Conservation (phyloP, 495 filamentous ascomycete species). For the Penicillium herquei region DNA sequence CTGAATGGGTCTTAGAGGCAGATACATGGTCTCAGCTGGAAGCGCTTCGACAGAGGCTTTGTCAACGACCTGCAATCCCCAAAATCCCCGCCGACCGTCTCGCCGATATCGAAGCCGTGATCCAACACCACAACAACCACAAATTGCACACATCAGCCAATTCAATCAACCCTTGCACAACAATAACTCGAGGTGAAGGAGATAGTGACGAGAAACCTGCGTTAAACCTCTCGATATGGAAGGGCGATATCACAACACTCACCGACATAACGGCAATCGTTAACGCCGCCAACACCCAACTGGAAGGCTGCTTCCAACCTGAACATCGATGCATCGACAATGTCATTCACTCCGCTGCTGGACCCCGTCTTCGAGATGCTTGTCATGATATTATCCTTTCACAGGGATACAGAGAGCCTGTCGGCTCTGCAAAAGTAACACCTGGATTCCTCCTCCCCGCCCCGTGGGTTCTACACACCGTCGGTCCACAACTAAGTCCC, state of each 20-base stretch:
- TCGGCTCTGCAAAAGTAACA: slow-evolving; percentile 16
- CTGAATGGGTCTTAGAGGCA: slow-evolving; percentile 8
- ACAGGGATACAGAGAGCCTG: slow-evolving; percentile 14
- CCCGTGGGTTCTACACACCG: slow-evolving; percentile 21
- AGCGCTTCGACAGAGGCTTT: slow-evolving; percentile 10
- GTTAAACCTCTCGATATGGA: slow-evolving; percentile 14
- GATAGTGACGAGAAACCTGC: too few species aligned
- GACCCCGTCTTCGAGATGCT: slow-evolving; percentile 24
- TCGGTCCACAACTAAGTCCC: slow-evolving; percentile 22
- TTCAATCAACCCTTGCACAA: slow-evolving; percentile 3
- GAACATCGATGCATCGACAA: slow-evolving; percentile 30
- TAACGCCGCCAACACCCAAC: slow-evolving; percentile 23
- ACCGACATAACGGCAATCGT: slow-evolving; percentile 25
- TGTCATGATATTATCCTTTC: slow-evolving; percentile 16
- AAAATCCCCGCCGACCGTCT: slow-evolving; percentile 7
- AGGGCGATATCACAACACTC: slow-evolving; percentile 26
- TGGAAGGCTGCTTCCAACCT: slow-evolving; percentile 24
- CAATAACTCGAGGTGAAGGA: background rate
- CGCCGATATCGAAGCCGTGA: slow-evolving; percentile 16
- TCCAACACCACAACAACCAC: slow-evolving; percentile 16
- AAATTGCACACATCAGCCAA: slow-evolving; percentile 14
- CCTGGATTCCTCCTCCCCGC: slow-evolving; percentile 24
- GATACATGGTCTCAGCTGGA: slow-evolving; percentile 22
- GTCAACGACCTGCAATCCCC: slow-evolving; percentile 7
- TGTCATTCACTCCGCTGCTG: slow-evolving; percentile 25